phyloP scores from a whole-genome alignment of 495 filamentous ascomycete species.

The Hypoxylon crocopeplum region DNA sequence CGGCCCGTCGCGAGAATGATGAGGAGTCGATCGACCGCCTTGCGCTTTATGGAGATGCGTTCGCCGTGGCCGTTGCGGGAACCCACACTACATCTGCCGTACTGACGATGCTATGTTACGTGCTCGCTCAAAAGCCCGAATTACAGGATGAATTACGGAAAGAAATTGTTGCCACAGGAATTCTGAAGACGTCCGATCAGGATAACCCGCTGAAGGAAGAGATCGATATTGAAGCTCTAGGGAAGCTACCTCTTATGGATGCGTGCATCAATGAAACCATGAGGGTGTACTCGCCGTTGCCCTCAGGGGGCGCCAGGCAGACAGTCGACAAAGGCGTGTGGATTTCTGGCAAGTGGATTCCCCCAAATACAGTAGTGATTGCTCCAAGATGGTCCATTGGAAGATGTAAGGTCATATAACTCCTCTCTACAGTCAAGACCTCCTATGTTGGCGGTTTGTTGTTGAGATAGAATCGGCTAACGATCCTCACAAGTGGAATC shows the following conservation, averaged over 20 bases:
- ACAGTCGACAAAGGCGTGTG: slow-evolving; percentile 31
- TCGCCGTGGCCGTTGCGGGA: slow-evolving; percentile 54
- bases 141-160: slow-evolving; percentile 45
- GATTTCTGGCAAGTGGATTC: slow-evolving; percentile 39
- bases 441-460: too few species aligned
- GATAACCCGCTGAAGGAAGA: slow-evolving; percentile 15
- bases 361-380: slow-evolving; percentile 35
- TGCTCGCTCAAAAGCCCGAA: slow-evolving; percentile 51
- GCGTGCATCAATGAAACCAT: slow-evolving; percentile 27
- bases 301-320: slow-evolving; percentile 42
- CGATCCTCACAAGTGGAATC: too few species aligned
- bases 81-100: slow-evolving; percentile 58
- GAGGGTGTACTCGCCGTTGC: slow-evolving; percentile 19
- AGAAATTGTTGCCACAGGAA: slow-evolving; percentile 44
- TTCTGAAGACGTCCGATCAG: neutral
- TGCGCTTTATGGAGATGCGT: slow-evolving; percentile 45
- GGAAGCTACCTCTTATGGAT: neutral
- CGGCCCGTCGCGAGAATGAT: neutral
- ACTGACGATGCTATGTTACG: slow-evolving; percentile 56
- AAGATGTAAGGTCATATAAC: slow-evolving; percentile 33
- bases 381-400: slow-evolving; percentile 14
- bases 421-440: too few species aligned
- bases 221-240: neutral
- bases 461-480: too few species aligned
- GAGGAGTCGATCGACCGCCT: slow-evolving; percentile 24